Evolutionary conservation across 2,329 filamentous ascomycete species (phyloP).

Genomic region (Lasiodiplodia theobromae): DNA sequence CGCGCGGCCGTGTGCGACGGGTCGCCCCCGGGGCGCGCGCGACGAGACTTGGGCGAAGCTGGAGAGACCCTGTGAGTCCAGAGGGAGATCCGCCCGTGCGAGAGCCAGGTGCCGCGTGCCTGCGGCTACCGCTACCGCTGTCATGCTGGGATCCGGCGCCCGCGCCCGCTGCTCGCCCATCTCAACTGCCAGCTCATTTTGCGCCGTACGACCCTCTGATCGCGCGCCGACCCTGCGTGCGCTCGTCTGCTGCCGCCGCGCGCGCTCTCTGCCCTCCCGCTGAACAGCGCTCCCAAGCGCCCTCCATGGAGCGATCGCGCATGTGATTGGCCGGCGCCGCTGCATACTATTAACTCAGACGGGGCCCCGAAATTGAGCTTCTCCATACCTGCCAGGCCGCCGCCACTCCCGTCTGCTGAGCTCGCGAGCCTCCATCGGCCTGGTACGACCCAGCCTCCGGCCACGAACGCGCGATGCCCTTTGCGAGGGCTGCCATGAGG

Average conservation of each 20-base stretch:
- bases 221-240: slow-evolving; percentile 9
- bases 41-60: background rate
- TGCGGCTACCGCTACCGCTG: slow-evolving; percentile 12
- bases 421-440: slow-evolving; percentile 12
- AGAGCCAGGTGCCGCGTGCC: slow-evolving; percentile 3
- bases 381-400: slow-evolving; percentile 20
- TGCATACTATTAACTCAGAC: slow-evolving; percentile 27
- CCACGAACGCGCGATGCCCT: slow-evolving; percentile 16
- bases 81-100: slow-evolving; percentile 24
- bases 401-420: slow-evolving; percentile 25
- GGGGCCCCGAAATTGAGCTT: slow-evolving; percentile 28
- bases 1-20: background rate
- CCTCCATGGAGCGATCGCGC: slow-evolving; percentile 24
- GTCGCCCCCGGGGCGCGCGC: background rate
- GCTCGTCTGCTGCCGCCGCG: slow-evolving; percentile 1
- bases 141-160: background rate
- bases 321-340: slow-evolving; percentile 23
- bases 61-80: background rate
- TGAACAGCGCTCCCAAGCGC: slow-evolving; percentile 6
- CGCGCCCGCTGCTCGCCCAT: background rate
- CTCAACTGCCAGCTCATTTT: background rate
- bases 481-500: slow-evolving; percentile 24
- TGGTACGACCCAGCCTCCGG: slow-evolving; percentile 10
- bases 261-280: slow-evolving; percentile 3
- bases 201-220: background rate